Percentiles rank a stretch among this genome's conserved stretches.
These are phyloP conservation scores for Musa beccarii DNA, from an alignment of 176 grass and related monocot genomes.

Conservation along the genomic window DNA sequence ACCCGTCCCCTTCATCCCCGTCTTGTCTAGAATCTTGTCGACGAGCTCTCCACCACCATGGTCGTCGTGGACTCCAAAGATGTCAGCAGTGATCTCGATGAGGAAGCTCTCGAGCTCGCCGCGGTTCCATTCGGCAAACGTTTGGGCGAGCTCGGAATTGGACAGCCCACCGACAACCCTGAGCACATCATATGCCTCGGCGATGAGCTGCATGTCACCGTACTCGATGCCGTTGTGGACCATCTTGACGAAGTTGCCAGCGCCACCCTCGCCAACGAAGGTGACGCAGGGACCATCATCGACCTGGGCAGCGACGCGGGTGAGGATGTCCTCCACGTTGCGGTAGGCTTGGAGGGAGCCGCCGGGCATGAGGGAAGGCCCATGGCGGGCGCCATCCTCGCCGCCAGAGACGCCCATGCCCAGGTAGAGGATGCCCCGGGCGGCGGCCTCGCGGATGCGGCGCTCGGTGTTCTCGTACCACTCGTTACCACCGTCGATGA, in stretches of 20 bases:
- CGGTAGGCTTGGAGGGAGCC: slow-evolving; percentile 55
- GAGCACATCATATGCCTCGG: slow-evolving; percentile 74
- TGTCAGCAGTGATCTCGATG: slow-evolving; percentile 66
- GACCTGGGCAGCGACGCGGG: slow-evolving; percentile 57
- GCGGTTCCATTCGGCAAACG: slow-evolving; percentile 68
- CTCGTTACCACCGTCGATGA: slow-evolving; percentile 82
- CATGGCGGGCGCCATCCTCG: slow-evolving; percentile 69
- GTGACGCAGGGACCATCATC: slow-evolving; percentile 83
- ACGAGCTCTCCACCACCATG: slow-evolving; percentile 37
- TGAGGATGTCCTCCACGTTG: slow-evolving; percentile 64
- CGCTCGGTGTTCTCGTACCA: slow-evolving; percentile 93
- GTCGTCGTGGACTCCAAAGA: slow-evolving; percentile 53
- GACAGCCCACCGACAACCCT: slow-evolving; percentile 42
- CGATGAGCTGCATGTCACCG: slow-evolving; percentile 74
- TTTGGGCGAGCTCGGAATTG: slow-evolving; percentile 44
- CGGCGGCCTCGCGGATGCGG: slow-evolving; percentile 38
- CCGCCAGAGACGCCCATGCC: slow-evolving; percentile 83
- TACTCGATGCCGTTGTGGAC: slow-evolving; percentile 95
- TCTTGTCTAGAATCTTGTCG: slow-evolving; percentile 87
- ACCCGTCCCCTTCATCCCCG: slow-evolving; percentile 85
- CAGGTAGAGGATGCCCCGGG: slow-evolving; percentile 67
- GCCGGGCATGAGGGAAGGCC: slow-evolving; percentile 81
- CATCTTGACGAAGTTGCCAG: slow-evolving; percentile 93
- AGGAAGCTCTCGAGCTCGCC: slow-evolving; percentile 87
- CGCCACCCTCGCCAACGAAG: slow-evolving; percentile 57